Conservation (phyloP, 1,284 basidiomycete species). For the Macrocystidia cucumis region DNA sequence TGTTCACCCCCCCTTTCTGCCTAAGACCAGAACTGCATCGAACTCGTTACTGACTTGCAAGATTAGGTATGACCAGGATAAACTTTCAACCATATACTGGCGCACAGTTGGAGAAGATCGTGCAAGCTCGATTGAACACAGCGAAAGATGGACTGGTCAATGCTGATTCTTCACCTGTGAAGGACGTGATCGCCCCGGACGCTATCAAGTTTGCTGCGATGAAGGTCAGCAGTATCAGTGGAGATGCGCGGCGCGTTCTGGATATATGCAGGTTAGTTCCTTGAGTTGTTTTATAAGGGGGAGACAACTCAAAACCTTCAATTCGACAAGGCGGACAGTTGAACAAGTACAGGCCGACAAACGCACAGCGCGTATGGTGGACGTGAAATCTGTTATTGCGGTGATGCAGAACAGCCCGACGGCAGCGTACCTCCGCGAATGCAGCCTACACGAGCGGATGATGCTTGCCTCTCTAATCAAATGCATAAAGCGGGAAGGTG, state of each 20-base stretch:
- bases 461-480: constrained; percentile 86
- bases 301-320: background rate
- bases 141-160: constrained; percentile 42
- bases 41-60: constrained; percentile 3
- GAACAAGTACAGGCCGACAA: constrained; percentile 59
- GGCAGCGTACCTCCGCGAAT: constrained; percentile 72
- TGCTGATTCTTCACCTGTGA: constrained; percentile 16
- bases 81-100: constrained; percentile 92
- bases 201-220: constrained; percentile 88
- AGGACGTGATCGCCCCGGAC: constrained; percentile 63
- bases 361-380: constrained; percentile 58
- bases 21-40: background rate
- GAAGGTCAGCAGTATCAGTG: constrained; percentile 89
- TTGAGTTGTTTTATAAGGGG: background rate
- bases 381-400: constrained; percentile 79
- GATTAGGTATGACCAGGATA: constrained; percentile 95
- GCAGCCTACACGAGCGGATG: constrained; percentile 82
- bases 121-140: constrained; percentile 68
- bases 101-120: constrained; percentile 79
- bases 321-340: constrained; percentile 60
- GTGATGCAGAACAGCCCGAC: constrained; percentile 91
- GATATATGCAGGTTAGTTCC: constrained; percentile 77
- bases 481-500: constrained; percentile 78
- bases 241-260: constrained; percentile 89
- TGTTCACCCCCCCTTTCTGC: constrained; percentile 1